Base-by-base conservation (phyloP, 257 asterid genomes). In the Marsdenia floribunda region DNA sequence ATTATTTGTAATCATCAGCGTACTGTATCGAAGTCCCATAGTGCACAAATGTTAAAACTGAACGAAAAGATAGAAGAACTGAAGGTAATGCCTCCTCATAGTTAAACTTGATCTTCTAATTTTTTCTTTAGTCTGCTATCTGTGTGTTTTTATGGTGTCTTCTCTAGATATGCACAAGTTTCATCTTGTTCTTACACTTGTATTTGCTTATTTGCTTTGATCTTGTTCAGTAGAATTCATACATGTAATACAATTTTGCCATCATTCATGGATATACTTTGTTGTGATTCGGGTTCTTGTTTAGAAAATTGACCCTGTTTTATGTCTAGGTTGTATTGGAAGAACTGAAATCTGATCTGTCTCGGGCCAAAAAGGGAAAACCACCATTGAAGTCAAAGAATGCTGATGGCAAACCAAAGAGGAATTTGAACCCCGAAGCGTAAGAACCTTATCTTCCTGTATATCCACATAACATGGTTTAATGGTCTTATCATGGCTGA, bases 1-100 rank as follows among this genome's bases (percentile, higher is more conserved):
- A 88, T 92, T 76, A 90, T 95, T 82, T 95, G 99, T 85, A 95
- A 95, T 85, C 99, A 95, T 82, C 98, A 95, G 76, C 96, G 98
- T 70, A 79, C 90, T 21, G 99, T 84, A 55, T 92, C 98, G 16
- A 95, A 95, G 88, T 71, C 96, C 73, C 99, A 95, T 82, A 81
- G 87, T 65, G 85, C 92, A 70, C 99, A 92, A 83, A 95, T 92
- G 90, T 53, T 73, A 18, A 88, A 89, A 64, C 80, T 95, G 91
- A 55, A 92, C 81, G 96, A 88, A 76, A 95, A 92, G 88, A 90
- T 95, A 76, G 91, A 89, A 13, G 99, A 92, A 79, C 77, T 86
- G 29, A 92, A 89, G 98, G 99, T 95, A 84, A 77, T 78, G 35
- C 35, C 44, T 73, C 8, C 3, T 55, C 22, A 16, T 52, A 52